Base-by-base conservation (phyloP, 768 basidiomycete species). In the Clitopilus passeckerianus region DNA sequence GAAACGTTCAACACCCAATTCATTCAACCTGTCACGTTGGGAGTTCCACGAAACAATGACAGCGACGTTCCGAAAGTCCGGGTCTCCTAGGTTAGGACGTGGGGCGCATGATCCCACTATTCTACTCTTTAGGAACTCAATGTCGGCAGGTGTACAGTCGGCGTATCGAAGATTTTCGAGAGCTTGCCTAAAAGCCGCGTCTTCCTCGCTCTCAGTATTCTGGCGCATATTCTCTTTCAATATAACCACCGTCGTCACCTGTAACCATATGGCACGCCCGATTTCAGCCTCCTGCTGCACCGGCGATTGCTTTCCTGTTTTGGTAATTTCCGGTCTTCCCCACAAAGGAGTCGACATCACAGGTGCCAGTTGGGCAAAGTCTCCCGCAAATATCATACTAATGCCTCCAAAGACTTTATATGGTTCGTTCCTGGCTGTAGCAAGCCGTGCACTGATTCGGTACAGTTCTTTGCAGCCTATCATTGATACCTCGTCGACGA, bases 401-500 rank as follows among this genome's bases (percentile, higher is more conserved):
- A 69, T 57, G 1, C 73, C 70, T 18, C 70, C 71, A 65, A 71
- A 74, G 10, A 66, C 57, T 10, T 41, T 35, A 34, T 59, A 59
- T 16, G 34, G 10, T 1, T 58, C 37, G 14, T 59, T 56, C n/a
- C 60, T 65, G 8, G 64, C 62, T 30, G 41, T 52, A 35, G 62
- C 59, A 20, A 71, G 60, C 16, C 57, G 55, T 20, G 57, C 60
- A 53, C 61, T 62, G 1, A 72, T 70, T 0, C 41, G 53, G 50
- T 69, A 64, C 7, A 72, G 20, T 34, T 62, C 61, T 22, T 44
- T 10, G 52, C 67, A 69, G 5, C 62, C 61, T 1, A 73, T 33
- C 74, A 76, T 76, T 0, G 72, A 74, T 0, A 74, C 59, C 55
- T 76, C 73, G 65, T 75, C 72, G 7, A 74, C 37, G 22, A 74